phyloP scores from a whole-genome alignment of 345 rosid species.

The Salix dunnii region DNA sequence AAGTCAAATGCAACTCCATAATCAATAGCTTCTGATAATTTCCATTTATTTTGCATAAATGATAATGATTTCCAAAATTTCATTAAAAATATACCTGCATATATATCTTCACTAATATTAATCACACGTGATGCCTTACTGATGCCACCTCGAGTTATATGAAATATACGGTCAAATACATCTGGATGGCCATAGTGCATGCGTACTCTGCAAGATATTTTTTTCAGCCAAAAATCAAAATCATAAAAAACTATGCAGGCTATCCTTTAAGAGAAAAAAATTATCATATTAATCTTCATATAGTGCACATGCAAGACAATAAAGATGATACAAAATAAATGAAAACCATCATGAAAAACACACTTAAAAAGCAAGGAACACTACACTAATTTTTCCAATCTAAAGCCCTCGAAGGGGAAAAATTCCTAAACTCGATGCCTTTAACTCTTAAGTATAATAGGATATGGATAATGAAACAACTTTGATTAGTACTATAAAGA shows the following conservation, averaged over 20 bases:
- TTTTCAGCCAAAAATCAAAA: not conserved
- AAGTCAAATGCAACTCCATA: not conserved
- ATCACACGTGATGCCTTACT: constrained; percentile 98
- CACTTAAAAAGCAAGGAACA: too few species aligned
- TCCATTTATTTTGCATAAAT: not conserved
- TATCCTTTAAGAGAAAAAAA: too few species aligned
- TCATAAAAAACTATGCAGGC: not conserved
- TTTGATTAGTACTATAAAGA: too few species aligned
- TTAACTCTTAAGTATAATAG: too few species aligned
- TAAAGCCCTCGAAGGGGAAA: too few species aligned
- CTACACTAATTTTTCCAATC: too few species aligned
- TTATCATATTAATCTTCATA: too few species aligned
- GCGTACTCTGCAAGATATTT: constrained; percentile 72
- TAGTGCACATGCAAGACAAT: too few species aligned
- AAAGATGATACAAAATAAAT: too few species aligned
- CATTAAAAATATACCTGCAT: constrained; percentile 57
- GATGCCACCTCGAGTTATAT: constrained; percentile 94
- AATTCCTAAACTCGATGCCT: too few species aligned
- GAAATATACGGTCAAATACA: constrained; percentile 93
- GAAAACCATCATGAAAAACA: too few species aligned
- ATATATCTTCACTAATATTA: constrained; percentile 97
- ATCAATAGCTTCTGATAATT: not conserved
- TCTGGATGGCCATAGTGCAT: constrained; percentile 99
- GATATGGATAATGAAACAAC: too few species aligned
- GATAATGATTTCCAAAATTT: not conserved